A percentile compares a stretch with the other conserved stretches of the same genome.
These are phyloP conservation scores for Chaetomium cochliodes DNA, from an alignment of 495 filamentous ascomycete genomes.

Conservation along the genomic window DNA sequence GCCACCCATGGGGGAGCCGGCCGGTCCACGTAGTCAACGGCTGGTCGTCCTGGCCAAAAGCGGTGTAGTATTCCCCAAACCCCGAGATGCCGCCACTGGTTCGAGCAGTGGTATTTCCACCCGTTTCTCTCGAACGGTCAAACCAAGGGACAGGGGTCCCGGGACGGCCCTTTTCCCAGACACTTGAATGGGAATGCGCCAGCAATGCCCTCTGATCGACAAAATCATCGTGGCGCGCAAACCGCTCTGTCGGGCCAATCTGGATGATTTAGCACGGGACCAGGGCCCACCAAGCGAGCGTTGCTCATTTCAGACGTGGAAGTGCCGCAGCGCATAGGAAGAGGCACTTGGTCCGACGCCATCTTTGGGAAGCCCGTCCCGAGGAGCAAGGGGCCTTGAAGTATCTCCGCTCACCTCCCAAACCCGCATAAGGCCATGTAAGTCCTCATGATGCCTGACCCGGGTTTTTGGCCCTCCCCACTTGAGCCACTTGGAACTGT, in stretches of 20 bases:
- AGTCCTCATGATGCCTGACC: conserved; percentile 31
- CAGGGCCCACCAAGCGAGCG: conserved; percentile 34
- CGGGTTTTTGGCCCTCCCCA: conserved; percentile 15
- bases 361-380: conserved; percentile 24
- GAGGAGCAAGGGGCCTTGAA: conserved; percentile 30
- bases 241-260: conserved; percentile 33
- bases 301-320: conserved; percentile 36
- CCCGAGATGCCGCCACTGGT: conserved; percentile 12
- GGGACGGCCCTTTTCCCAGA: conserved; percentile 21
- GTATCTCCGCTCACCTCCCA: conserved; percentile 28
- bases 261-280: conserved; percentile 29
- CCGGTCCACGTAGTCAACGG: conserved; percentile 26
- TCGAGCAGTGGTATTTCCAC: conserved; percentile 22
- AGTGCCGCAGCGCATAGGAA: conserved; percentile 34
- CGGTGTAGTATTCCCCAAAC: conserved; percentile 21
- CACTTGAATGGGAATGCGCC: conserved; percentile 27
- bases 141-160: conserved; percentile 25
- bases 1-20: not conserved
- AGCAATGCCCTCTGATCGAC: conserved; percentile 38
- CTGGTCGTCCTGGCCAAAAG: conserved; percentile 24
- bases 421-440: conserved; percentile 30
- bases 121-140: conserved; percentile 24
- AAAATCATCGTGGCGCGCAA: conserved; percentile 40
- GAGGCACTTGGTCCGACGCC: conserved; percentile 28
- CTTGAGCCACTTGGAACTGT: conserved; percentile 4